Evolutionary conservation across 169 alveolate species (phyloP).

Genomic region (Eimeria acervulina): DNA sequence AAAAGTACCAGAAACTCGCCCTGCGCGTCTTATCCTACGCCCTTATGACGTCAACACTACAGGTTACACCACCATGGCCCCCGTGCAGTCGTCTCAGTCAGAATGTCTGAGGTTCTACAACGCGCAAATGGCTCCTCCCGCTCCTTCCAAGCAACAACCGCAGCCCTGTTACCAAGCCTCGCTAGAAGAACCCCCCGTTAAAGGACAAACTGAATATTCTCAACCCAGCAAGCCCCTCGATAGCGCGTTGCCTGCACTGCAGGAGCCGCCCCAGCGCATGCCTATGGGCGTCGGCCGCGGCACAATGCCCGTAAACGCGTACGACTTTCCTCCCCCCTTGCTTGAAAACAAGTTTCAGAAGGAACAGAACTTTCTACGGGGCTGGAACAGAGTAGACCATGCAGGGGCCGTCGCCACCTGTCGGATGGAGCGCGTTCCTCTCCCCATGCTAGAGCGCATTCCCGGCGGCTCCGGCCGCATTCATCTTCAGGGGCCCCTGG

Average conservation of each 20-base stretch:
- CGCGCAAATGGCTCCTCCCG: not conserved
- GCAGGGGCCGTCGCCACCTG: slow-evolving; percentile 78
- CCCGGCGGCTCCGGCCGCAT: slow-evolving; percentile 38
- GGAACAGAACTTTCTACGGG: slow-evolving; percentile 47
- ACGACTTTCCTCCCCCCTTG: slow-evolving; percentile 47
- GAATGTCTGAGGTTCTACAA: slow-evolving; percentile 46
- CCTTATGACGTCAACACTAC: slow-evolving; percentile 10
- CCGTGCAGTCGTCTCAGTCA: slow-evolving; percentile 24
- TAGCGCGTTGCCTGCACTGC: slow-evolving; percentile 21
- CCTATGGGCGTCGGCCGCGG: slow-evolving; percentile 30
- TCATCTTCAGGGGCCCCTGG: slow-evolving; percentile 49
- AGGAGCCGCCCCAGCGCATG: slow-evolving; percentile 6
- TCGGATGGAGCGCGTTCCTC: slow-evolving; percentile 67
- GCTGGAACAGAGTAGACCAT: slow-evolving; percentile 44
- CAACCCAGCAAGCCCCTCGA: not conserved
- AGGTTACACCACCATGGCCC: slow-evolving; percentile 33
- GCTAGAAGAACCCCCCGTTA: not conserved
- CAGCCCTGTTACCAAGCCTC: slow-evolving; percentile 1
- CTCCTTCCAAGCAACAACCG: not conserved
- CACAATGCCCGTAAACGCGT: slow-evolving; percentile 25
- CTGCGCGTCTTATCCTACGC: slow-evolving; percentile 67
- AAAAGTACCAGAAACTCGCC: slow-evolving; percentile 51
- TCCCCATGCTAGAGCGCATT: slow-evolving; percentile 73
- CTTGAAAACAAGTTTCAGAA: slow-evolving; percentile 14
- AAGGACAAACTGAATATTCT: not conserved